Evolutionary conservation across 2,329 filamentous ascomycete genomes (phyloP), one percentile per base, ranked within the genome.

Genomic region (Pseudogymnoascus sp.): DNA sequence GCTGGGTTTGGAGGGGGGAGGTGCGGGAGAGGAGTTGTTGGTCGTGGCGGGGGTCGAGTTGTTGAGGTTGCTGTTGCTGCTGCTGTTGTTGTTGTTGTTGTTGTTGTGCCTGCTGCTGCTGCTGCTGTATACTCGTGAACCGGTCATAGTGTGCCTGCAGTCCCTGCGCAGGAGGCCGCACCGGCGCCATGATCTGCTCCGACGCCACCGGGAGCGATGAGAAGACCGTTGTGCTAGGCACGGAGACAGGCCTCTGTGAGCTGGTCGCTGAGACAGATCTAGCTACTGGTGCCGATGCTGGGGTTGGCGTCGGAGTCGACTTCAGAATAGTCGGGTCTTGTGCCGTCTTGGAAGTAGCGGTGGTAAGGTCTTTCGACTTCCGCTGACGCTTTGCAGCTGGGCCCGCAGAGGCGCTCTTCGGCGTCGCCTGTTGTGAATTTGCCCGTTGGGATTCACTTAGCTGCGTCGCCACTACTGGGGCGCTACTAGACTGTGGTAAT

Each of bases 321-420:
- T 69, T 39, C 61, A 64, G 50, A 66, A 63, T 8, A 67, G 64
- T 10, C 1, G 60, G 8, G 2, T 63, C 62, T 5, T 66, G 65
- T 4, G 63, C 13, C 35, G n/a, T 60, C 57, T 63, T 65, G 41
- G 66, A 63, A 50, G 72, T 60, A 63, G 63, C 57, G 33, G 63
- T 11, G 59, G 64, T 68, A 13, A 70, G 44, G 11, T 72, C 71
- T 54, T 72, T 74, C 15, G 68, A 68, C 61, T 76, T 77, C 10
- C 74, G 69, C 60, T 74, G 74, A 31, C 74, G 70, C 62, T 78
- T 78, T 1, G 74, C 63, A 40, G 71, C 66, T 10, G 74, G 73
- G 1, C 68, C 63, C 36, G 66, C 63, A 11, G 66, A 62, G 11
- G 66, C 65, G 40, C 63, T 61, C 17, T 68, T 68, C 8, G 69